Evolutionary conservation across 352 stramenopile species (phyloP).

Genomic region (Globisporangium sylvaticum): DNA sequence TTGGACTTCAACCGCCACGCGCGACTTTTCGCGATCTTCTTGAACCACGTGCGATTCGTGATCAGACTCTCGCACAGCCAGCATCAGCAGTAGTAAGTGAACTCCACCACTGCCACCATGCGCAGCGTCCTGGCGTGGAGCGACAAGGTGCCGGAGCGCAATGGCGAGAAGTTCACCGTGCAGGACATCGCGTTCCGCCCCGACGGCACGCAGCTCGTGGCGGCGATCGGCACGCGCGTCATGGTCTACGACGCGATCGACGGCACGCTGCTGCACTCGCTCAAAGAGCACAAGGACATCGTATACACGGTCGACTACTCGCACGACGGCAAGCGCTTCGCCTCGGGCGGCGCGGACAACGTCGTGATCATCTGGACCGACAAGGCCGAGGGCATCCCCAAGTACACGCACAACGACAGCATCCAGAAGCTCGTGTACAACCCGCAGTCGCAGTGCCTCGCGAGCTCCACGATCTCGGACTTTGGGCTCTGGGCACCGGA

Average conservation of each 20-base stretch:
- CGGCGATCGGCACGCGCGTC: conserved; percentile 88
- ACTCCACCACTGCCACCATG: conserved; percentile 43
- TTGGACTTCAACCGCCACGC: conserved; percentile 15
- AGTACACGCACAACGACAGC: conserved; percentile 94
- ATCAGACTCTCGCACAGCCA: not conserved
- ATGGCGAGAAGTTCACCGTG: conserved; percentile 82
- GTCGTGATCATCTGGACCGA: conserved; percentile 96
- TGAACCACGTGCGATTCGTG: not conserved
- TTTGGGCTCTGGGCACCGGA: conserved; percentile 93
- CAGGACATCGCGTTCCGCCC: conserved; percentile 90
- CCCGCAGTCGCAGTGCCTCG: conserved; percentile 88
- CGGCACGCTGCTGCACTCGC: conserved; percentile 87
- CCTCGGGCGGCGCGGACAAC: conserved; percentile 91
- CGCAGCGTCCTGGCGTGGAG: conserved; percentile 76
- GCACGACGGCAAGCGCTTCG: conserved; percentile 90
- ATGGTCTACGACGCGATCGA: conserved; percentile 91
- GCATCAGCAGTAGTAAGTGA: not conserved
- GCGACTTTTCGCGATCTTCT: conserved; percentile 48
- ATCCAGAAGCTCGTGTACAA: conserved; percentile 93
- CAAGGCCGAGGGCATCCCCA: conserved; percentile 93
- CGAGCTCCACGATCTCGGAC: conserved; percentile 91
- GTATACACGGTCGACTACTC: conserved; percentile 92
- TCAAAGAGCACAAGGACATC: conserved; percentile 89
- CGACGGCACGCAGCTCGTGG: conserved; percentile 87
- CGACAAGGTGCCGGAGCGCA: conserved; percentile 85